Percentiles rank a stretch among this genome's conserved stretches.
Conservation (phyloP, 768 basidiomycete genomes). For the Dioszegia hungarica region DNA sequence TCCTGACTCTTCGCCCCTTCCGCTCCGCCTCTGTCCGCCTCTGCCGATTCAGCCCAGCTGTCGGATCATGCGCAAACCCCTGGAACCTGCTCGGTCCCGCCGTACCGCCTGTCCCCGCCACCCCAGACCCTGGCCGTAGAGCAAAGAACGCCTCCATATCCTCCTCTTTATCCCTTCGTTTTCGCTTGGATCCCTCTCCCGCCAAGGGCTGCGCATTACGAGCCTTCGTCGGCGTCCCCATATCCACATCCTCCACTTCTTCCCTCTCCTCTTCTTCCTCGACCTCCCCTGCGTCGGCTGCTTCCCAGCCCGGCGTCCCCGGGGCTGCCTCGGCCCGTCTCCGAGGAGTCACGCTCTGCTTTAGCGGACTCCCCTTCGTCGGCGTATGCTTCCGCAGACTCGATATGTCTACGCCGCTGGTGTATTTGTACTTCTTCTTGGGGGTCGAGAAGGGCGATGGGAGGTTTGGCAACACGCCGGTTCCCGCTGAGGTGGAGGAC, state of each 20-base stretch:
- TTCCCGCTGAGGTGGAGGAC: background rate
- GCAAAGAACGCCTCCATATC: slow-evolving; percentile 13
- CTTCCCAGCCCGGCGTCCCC: background rate
- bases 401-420: slow-evolving; percentile 29
- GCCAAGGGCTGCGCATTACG: background rate
- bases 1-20: slow-evolving; percentile 2
- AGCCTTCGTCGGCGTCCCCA: slow-evolving; percentile 30
- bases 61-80: background rate
- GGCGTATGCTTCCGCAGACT: slow-evolving; percentile 19
- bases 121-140: slow-evolving; percentile 19
- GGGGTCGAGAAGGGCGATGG: slow-evolving; percentile 21
- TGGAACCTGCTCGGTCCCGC: background rate
- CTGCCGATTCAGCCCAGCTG: background rate
- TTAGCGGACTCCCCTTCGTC: slow-evolving; percentile 23
- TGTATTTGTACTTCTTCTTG: slow-evolving; percentile 30
- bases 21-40: background rate
- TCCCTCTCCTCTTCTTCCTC: slow-evolving; percentile 13
- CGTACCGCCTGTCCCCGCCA: background rate
- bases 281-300: slow-evolving; percentile 7
- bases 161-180: background rate
- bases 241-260: slow-evolving; percentile 6
- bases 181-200: background rate
- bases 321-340: background rate
- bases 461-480: background rate
- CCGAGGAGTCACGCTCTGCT: slow-evolving; percentile 25